Conservation (phyloP, 2,329 filamentous ascomycete species). For the Verticillium alfalfae region DNA sequence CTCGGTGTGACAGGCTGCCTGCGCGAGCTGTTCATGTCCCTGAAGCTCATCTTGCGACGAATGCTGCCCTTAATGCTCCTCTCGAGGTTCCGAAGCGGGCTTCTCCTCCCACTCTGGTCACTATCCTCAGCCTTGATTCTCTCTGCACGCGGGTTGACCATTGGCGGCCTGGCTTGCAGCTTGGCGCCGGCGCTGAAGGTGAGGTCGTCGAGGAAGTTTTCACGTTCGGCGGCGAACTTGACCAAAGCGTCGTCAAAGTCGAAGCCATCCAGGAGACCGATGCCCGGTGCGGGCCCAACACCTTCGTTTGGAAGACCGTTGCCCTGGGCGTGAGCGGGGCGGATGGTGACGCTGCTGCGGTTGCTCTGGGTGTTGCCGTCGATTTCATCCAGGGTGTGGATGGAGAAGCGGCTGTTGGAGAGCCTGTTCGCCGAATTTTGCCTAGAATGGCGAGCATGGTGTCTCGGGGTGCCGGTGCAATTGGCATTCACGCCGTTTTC, state of each 20-base stretch:
- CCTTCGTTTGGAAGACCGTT: slow-evolving; percentile 15
- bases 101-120: slow-evolving; percentile 44
- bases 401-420: slow-evolving; percentile 49
- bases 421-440: slow-evolving; percentile 55
- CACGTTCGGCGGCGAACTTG: slow-evolving; percentile 93
- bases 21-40: slow-evolving; percentile 93
- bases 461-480: slow-evolving; percentile 22
- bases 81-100: slow-evolving; percentile 50
- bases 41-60: slow-evolving; percentile 83
- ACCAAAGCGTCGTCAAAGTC: slow-evolving; percentile 91
- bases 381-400: slow-evolving; percentile 50
- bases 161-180: slow-evolving; percentile 61
- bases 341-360: slow-evolving; percentile 61
- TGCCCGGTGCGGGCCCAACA: slow-evolving; percentile 8
- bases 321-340: slow-evolving; percentile 32
- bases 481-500: slow-evolving; percentile 15
- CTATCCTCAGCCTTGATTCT: slow-evolving; percentile 73
- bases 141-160: slow-evolving; percentile 75
- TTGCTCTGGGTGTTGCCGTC: slow-evolving; percentile 57
- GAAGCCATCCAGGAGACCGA: slow-evolving; percentile 43
- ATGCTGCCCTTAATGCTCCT: slow-evolving; percentile 78
- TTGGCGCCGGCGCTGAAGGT: slow-evolving; percentile 82
- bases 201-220: slow-evolving; percentile 88
- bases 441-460: slow-evolving; percentile 51
- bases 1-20: slow-evolving; percentile 63